Evolutionary conservation across 116 monocot genomes (phyloP), one percentile per base, ranked within the genome.

Genomic region (Trichopus zeylanicus): DNA sequence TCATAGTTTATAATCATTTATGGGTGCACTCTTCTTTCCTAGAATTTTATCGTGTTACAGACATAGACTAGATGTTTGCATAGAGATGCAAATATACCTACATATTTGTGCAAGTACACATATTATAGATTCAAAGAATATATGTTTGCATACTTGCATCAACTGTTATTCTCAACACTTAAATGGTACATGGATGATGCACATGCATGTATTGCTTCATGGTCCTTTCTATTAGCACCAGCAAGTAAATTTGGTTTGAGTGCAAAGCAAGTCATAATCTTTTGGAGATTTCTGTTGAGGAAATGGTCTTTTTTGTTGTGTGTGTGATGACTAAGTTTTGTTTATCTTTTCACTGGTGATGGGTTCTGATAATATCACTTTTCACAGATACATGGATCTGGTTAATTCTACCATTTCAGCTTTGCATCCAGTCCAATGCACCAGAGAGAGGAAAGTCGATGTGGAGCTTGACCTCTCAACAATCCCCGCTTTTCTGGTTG

Each of bases 381-480:
- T 21, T 61, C 80, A 65, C 84, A 97, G 97, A 62, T 97, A 87
- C 60, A 53, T 69, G 23, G 82, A 76, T 37, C 59, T 58, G 3
- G 87, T 90, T 16, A 91, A 91, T 60, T 53, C 66, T 3, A 85
- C 88, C 21, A 67, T 97, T 51, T 61, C 74, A 22, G 23, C 71
- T 51, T 59, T 97, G 66, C 97, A 97, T 63, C 97, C 97, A 12
- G 72, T 97, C 53, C 87, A 91, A 31, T 97, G 97, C 61, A 87
- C 91, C 38, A 78, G 79, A 46, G 85, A 91, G 55, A 78, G 87
- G 46, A 87, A 78, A 67, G 82, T 97, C 15, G 61, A 81, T 9
- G 62, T 91, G 26, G 82, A 84, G 70, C n/a, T 97, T 21, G 97
- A 97, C 75, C 33, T 91, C 37, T 84, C 97, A 2, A 91, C 97